Base-by-base conservation (phyloP, 805 yeast species). In the Pichia californica region DNA sequence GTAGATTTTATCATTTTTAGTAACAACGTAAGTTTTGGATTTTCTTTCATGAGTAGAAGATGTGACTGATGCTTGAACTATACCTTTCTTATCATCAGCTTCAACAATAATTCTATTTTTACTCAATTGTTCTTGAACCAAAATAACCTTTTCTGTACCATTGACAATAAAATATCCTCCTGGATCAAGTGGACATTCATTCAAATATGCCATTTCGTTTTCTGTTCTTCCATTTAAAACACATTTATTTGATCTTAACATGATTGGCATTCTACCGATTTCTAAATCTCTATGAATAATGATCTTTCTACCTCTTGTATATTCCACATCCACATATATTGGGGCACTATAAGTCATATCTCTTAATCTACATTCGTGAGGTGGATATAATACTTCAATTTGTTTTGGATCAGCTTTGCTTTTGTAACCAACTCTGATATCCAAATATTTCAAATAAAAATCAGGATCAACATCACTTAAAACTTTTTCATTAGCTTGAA, bases 241-340 rank as follows among this genome's bases (percentile, higher is more conserved):
- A 73, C 99, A 93, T 61, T 88, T 88, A 60, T 88, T 86, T 21
- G 96, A 85, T 55, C 97, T 74, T 54, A 93, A 73, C 99, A 93
- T 93, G 56, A 93, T 81, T n/a, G 99, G 99, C 96, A 93, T 93
- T 58, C 95, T 77, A 29, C 99, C 99, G 48, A 93, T 91, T 61
- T 89, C 97, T 47, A 93, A 75, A 58, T 88, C 94, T 55, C 84
- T 76, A 54, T 88, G 91, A 71, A 87, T 78, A 53, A 91, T 86
- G 61, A 93, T 86, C 63, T 88, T 88, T 50, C 91, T 73, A 29
- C 98, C 99, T 61, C 97, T 76, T 0, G 98, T 93, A 60, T 93
- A 93, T 59, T 93, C 99, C 20, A 93, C 96, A 66, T 93, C 99
- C 38, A 91, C 99, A 55, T 82, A 86, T 31, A 91, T 86, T 2